These are phyloP conservation scores for Myxozyma vanderwaltii DNA, from an alignment of 805 yeast species.

Conservation along the genomic window DNA sequence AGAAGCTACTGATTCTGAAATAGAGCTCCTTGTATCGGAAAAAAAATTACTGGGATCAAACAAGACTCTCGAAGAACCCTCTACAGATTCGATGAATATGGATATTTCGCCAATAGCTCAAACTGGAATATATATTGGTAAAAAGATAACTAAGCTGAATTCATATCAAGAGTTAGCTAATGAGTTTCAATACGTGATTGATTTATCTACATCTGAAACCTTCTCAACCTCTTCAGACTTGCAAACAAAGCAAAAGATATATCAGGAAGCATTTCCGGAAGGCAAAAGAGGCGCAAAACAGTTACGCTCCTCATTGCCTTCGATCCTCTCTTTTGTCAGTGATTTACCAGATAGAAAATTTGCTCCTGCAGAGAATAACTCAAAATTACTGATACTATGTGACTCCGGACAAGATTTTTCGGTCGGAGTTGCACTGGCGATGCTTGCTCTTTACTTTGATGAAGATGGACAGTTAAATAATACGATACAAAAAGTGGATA, in stretches of 20 bases:
- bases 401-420: constrained; percentile 69
- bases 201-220: constrained; percentile 25
- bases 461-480: constrained; percentile 45
- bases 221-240: background rate
- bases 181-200: constrained; percentile 28
- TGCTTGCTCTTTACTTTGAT: constrained; percentile 53
- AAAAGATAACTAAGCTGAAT: background rate
- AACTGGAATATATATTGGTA: constrained; percentile 26
- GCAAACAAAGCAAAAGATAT: background rate
- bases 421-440: constrained; percentile 57
- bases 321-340: constrained; percentile 14
- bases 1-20: constrained; percentile 10
- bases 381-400: constrained; percentile 54
- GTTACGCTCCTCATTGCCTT: constrained; percentile 53
- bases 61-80: background rate
- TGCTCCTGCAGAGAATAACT: background rate
- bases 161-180: background rate
- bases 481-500: constrained; percentile 42
- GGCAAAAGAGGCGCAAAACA: constrained; percentile 69
- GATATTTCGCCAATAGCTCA: constrained; percentile 22
- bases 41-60: background rate
- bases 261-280: constrained; percentile 34
- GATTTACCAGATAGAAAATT: constrained; percentile 10
- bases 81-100: background rate
- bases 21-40: constrained; percentile 29